These are phyloP conservation scores for Nymphaea thermarum DNA, from an alignment of 164 flowering plant species.

Conservation along the genomic window DNA sequence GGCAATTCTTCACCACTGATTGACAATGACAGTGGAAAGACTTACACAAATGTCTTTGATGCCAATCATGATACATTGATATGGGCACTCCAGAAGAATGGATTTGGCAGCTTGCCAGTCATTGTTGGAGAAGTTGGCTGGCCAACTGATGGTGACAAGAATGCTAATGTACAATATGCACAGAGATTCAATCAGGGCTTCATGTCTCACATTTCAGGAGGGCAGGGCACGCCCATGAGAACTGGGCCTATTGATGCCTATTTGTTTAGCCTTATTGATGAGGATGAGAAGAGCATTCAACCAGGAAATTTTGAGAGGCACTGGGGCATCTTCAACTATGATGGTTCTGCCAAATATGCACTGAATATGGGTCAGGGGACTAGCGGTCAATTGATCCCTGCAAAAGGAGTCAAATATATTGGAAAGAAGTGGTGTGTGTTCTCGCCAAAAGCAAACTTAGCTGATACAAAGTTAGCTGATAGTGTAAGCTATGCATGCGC, in stretches of 20 bases:
- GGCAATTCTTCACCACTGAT: conserved; percentile 36
- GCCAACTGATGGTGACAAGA: conserved; percentile 85
- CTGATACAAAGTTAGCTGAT: conserved; percentile 38
- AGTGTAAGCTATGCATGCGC: conserved; percentile 77
- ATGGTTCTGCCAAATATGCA: conserved; percentile 68
- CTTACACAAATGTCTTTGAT: conserved; percentile 75
- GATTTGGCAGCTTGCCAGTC: conserved; percentile 55
- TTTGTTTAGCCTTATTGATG: conserved; percentile 76
- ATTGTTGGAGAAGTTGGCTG: conserved; percentile 89
- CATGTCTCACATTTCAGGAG: conserved; percentile 45
- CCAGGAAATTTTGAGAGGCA: conserved; percentile 91
- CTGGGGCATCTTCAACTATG: conserved; percentile 71
- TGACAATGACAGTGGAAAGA: conserved; percentile 42
- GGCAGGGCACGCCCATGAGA: conserved; percentile 83
- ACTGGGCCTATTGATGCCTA: conserved; percentile 67
- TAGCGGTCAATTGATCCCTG: conserved; percentile 29
- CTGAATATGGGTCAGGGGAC: conserved; percentile 42
- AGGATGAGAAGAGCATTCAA: conserved; percentile 70
- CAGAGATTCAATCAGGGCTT: conserved; percentile 85
- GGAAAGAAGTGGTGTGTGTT: conserved; percentile 67
- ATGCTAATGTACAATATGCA: conserved; percentile 53
- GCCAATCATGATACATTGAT: conserved; percentile 81
- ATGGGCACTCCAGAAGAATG: conserved; percentile 70
- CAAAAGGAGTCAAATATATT: conserved; percentile 32
- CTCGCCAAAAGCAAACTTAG: conserved; percentile 38